phyloP scores from a whole-genome alignment of 2,329 filamentous ascomycete genomes.

The Amphichorda felina region DNA sequence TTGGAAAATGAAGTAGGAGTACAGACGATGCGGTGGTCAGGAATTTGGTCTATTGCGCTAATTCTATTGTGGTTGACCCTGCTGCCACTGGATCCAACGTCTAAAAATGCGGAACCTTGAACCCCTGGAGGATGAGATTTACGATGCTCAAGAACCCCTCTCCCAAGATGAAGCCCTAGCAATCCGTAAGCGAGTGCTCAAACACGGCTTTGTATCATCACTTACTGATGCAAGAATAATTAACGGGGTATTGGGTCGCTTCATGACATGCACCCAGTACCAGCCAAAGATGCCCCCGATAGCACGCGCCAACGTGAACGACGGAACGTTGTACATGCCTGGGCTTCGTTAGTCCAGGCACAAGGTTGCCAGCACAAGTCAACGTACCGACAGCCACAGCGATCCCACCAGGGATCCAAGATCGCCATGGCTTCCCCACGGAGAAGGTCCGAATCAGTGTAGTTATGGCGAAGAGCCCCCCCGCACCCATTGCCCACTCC shows the following conservation, averaged over 20 bases:
- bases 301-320: slow-evolving; percentile 82
- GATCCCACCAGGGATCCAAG: slow-evolving; percentile 80
- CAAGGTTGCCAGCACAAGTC: background rate
- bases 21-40: background rate
- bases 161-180: slow-evolving; percentile 73
- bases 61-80: background rate
- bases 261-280: slow-evolving; percentile 56
- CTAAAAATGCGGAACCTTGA: slow-evolving; percentile 61
- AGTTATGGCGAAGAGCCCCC: slow-evolving; percentile 56
- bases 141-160: slow-evolving; percentile 89
- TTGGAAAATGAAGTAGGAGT: slow-evolving; percentile 34
- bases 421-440: slow-evolving; percentile 50
- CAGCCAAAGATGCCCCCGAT: slow-evolving; percentile 64
- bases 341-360: background rate
- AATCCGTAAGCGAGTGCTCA: slow-evolving; percentile 5
- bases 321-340: slow-evolving; percentile 97
- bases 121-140: slow-evolving; percentile 72
- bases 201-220: too few relatives aligned
- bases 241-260: slow-evolving; percentile 56
- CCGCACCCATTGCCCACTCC: slow-evolving; percentile 68
- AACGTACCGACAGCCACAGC: slow-evolving; percentile 75
- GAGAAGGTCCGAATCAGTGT: slow-evolving; percentile 59
- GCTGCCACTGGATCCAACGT: too few relatives aligned
- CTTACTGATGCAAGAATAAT: slow-evolving; percentile 72
- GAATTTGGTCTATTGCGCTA: background rate